Base-by-base conservation (phyloP, 1,284 basidiomycete species). In the Apiotrichum brassicae region DNA sequence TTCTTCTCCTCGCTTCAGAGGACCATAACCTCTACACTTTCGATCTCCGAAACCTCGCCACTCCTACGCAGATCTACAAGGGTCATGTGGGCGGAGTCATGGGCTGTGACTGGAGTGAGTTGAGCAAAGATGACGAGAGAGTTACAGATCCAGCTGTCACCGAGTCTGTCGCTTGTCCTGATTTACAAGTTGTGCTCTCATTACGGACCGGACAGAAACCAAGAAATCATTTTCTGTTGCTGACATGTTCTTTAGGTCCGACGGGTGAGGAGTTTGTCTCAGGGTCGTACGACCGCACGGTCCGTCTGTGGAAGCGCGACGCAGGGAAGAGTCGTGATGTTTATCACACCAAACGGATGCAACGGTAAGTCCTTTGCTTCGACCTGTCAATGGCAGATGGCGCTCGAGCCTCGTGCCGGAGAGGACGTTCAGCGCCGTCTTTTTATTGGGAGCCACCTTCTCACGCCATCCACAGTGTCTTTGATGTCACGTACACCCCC, bases 281-380 rank as follows among this genome's bases (percentile, higher is more conserved):
- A 52, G 95, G 94, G 22, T 87, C 89, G 1, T 98, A 94, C 83
- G 95, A 99, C 72, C 81, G 93, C 45, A 97, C 93, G 0, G 79
- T 97, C 33, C 78, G 94, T 44, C 81, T 98, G 68, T 99, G 94
- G 94, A 84, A 86, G 58, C 84, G 90, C 58, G 88, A 88, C 26
- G 80, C 81, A 40, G 93, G 92, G 3, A 82, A 83, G 49, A 79
- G 81, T 3, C 83, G 88, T 19, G 94, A 97, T 68, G 84, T 93
- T 5, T 99, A 98, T 70, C 94, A 98, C 75, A 94, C 91, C 22
- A 97, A 97, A 76, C 87, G 95, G 36, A 99, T 99, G 95, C 94
- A 98, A 72, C 82, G 92, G 86, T 89, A 46, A 45, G 78, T 62
- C 30, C 33, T 30, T 9, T 14, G 11, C 9, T 30, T 30, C 18